A percentile compares a stretch with the other conserved stretches of the same genome.
phyloP scores from a whole-genome alignment of 2,329 filamentous ascomycete species.

The Sarocladium kiliense region DNA sequence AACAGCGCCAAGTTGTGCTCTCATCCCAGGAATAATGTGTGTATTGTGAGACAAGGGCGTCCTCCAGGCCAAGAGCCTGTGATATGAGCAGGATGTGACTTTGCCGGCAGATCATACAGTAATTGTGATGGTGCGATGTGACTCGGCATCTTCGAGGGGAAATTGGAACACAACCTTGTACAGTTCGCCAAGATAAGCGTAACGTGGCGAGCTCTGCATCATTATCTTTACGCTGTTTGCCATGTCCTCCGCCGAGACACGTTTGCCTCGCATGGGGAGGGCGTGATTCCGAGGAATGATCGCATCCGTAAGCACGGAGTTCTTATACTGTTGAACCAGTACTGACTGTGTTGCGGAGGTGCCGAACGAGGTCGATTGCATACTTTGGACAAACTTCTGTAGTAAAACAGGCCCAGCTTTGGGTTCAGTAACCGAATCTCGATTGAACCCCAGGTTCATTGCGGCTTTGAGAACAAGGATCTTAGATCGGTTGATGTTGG shows the following conservation, averaged over 20 bases:
- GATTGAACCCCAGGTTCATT: conserved; percentile 75
- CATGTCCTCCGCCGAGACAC: conserved; percentile 67
- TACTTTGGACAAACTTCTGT: conserved; percentile 68
- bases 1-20: too few species aligned
- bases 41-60: too few species aligned
- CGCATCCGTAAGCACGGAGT: conserved; percentile 68
- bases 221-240: conserved; percentile 76
- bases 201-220: conserved; percentile 60
- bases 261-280: conserved; percentile 49
- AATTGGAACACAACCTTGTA: conserved; percentile 84
- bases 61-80: background rate
- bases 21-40: too few species aligned
- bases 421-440: conserved; percentile 43
- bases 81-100: too few species aligned
- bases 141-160: conserved; percentile 69
- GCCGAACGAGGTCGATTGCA: conserved; percentile 77
- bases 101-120: conserved; percentile 30
- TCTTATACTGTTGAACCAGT: conserved; percentile 75
- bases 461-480: conserved; percentile 78
- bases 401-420: conserved; percentile 49
- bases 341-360: conserved; percentile 62
- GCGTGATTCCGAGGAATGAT: conserved; percentile 37
- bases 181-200: conserved; percentile 74
- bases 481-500: conserved; percentile 73
- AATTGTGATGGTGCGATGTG: conserved; percentile 45